These are phyloP conservation scores for Cinnamomum micranthum DNA, from an alignment of 164 flowering plant genomes.

Conservation along the genomic window DNA sequence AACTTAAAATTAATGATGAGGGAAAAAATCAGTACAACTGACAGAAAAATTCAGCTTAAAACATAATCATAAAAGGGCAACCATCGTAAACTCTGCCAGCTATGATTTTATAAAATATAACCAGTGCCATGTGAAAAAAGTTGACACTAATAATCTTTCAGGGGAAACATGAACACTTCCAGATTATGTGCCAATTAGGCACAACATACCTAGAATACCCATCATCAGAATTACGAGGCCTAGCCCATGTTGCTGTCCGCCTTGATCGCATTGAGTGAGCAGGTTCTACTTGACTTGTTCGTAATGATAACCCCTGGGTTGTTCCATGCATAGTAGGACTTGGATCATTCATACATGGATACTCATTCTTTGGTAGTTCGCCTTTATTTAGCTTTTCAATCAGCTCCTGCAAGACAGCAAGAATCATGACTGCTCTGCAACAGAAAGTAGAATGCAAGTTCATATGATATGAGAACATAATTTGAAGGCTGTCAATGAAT, in stretches of 20 bases:
- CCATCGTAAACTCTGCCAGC: neutral
- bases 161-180: neutral
- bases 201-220: conserved; percentile 75
- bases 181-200: neutral
- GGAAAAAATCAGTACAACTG: neutral
- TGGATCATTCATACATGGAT: conserved; percentile 85
- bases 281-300: conserved; percentile 36
- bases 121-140: neutral
- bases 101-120: no score
- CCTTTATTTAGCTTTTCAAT: conserved; percentile 76
- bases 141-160: neutral
- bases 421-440: neutral
- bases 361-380: conserved; percentile 77
- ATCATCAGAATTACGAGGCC: conserved; percentile 80
- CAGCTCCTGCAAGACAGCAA: conserved; percentile 55
- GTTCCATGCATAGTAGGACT: conserved; percentile 51
- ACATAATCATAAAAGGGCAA: neutral
- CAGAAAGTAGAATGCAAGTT: neutral
- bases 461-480: neutral
- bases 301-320: conserved; percentile 31
- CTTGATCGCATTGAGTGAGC: conserved; percentile 96
- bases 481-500: neutral
- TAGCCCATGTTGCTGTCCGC: conserved; percentile 94
- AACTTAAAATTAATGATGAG: neutral
- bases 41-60: neutral